Percentiles rank a stretch among this genome's conserved stretches.
phyloP scores from a whole-genome alignment of 352 stramenopile genomes.

The Phytophthora crassamura region DNA sequence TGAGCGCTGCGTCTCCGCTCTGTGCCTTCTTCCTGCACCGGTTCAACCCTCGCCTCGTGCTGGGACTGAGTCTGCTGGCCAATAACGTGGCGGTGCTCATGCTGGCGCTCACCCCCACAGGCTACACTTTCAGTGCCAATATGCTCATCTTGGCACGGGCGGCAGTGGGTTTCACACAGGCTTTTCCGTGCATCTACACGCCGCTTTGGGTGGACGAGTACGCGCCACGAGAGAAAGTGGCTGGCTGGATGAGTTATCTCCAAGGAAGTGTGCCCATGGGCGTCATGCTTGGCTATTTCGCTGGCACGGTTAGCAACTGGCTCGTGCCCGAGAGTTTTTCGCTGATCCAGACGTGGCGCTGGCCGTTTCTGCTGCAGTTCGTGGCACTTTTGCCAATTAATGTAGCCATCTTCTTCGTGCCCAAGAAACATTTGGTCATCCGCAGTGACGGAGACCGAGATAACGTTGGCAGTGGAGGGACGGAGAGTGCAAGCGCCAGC shows the following conservation, averaged over 20 bases:
- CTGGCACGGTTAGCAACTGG: conserved; percentile 84
- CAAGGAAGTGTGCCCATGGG: conserved; percentile 85
- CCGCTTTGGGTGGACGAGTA: conserved; percentile 89
- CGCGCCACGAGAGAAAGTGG: conserved; percentile 74
- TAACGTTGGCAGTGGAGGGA: conserved; percentile 37
- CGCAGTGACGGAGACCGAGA: conserved; percentile 55
- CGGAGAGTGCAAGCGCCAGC: conserved; percentile 50
- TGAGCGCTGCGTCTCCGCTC: conserved; percentile 80
- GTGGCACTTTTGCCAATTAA: conserved; percentile 76
- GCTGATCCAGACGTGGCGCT: conserved; percentile 80
- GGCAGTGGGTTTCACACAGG: conserved; percentile 85
- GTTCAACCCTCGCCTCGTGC: conserved; percentile 69
- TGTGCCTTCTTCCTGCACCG: conserved; percentile 77
- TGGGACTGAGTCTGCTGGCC: conserved; percentile 72
- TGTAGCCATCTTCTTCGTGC: conserved; percentile 83
- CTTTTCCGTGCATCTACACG: conserved; percentile 86
- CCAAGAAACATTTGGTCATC: conserved; percentile 78
- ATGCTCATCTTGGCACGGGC: conserved; percentile 75
- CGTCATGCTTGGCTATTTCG: conserved; percentile 89
- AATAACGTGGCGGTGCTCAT: conserved; percentile 83
- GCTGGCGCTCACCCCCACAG: conserved; percentile 76
- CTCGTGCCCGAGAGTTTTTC: conserved; percentile 72
- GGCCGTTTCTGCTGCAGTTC: conserved; percentile 89
- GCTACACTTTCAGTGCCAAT: conserved; percentile 68
- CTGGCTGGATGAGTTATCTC: conserved; percentile 87